These are phyloP conservation scores for Panaeolus papilionaceus DNA, from an alignment of 768 basidiomycete species.

Conservation along the genomic window DNA sequence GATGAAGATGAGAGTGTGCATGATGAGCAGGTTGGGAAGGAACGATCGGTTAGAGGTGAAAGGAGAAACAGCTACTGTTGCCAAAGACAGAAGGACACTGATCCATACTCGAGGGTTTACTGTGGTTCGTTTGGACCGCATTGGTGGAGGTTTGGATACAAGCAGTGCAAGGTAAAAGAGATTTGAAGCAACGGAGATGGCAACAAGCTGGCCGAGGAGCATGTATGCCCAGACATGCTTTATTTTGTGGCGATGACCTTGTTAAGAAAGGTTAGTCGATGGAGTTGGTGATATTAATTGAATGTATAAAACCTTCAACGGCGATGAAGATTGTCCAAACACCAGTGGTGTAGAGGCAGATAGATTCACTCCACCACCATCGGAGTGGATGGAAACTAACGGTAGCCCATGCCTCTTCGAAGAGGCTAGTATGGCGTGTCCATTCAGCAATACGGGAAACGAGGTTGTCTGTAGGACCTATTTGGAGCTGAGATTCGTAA, in stretches of 20 bases:
- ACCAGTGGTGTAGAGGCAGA: constrained; percentile 65
- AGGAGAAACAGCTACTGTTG: constrained; percentile 51
- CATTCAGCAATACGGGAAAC: constrained; percentile 52
- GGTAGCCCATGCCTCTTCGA: constrained; percentile 62
- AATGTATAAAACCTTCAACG: constrained; percentile 48
- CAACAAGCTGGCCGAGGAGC: constrained; percentile 75
- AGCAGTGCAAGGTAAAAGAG: constrained; percentile 63
- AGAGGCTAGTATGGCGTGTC: constrained; percentile 60
- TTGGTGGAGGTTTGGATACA: constrained; percentile 37
- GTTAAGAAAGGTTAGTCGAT: background rate
- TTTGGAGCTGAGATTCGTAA: constrained; percentile 38
- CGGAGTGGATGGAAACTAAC: constrained; percentile 52
- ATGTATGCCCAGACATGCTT: constrained; percentile 70
- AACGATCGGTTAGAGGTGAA: constrained; percentile 50
- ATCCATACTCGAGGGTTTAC: constrained; percentile 41
- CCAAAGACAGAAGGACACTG: constrained; percentile 51
- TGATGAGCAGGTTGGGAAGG: constrained; percentile 61
- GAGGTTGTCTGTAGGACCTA: constrained; percentile 18
- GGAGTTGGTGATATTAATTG: background rate
- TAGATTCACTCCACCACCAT: constrained; percentile 78
- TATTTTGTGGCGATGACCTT: constrained; percentile 46
- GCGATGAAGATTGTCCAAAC: constrained; percentile 59
- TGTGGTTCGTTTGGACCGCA: constrained; percentile 17
- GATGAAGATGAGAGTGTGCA: constrained; percentile 63
- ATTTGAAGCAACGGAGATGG: constrained; percentile 69